Conservation (phyloP, 2,329 filamentous ascomycete species). For the Pyricularia pennisetigena region DNA sequence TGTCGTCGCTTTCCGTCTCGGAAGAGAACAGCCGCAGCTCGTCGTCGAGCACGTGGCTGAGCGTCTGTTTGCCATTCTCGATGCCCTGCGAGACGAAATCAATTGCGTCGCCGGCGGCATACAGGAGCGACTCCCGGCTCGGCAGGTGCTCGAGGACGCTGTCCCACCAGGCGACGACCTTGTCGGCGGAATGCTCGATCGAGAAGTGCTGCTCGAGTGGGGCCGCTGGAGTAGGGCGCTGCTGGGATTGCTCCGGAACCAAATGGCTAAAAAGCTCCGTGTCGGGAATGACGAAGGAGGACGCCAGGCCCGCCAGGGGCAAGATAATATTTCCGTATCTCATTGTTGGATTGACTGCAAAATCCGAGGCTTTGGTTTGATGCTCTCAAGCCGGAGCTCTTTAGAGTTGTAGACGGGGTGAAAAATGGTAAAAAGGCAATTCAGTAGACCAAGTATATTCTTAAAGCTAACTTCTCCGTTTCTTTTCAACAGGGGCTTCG, state of each 20-base stretch:
- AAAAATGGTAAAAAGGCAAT: neutral
- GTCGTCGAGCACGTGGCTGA: constrained; percentile 7
- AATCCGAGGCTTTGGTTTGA: neutral
- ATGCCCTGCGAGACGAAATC: constrained; percentile 8
- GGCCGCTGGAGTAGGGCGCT: constrained; percentile 2
- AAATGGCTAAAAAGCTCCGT: constrained; percentile 9
- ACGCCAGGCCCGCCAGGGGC: constrained; percentile 11
- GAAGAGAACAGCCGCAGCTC: constrained; percentile 2
- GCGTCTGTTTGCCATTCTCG: constrained; percentile 8
- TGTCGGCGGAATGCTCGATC: constrained; percentile 6
- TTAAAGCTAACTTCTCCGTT: neutral
- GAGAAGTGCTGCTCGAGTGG: neutral
- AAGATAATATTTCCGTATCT: neutral
- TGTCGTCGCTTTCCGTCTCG: neutral
- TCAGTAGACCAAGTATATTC: neutral
- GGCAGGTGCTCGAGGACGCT: constrained; percentile 6
- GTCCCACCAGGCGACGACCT: constrained; percentile 9
- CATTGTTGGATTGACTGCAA: neutral
- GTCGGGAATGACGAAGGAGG: constrained; percentile 14
- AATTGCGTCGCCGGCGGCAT: constrained; percentile 8
- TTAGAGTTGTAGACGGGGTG: neutral
- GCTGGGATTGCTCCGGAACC: constrained; percentile 2
- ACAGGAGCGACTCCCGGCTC: constrained; percentile 7
- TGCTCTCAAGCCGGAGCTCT: neutral
- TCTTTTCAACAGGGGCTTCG: neutral